Percentiles rank a stretch among this genome's conserved stretches.
Conservation (phyloP, 2,329 filamentous ascomycete genomes). For the Macroventuria anomochaeta region DNA sequence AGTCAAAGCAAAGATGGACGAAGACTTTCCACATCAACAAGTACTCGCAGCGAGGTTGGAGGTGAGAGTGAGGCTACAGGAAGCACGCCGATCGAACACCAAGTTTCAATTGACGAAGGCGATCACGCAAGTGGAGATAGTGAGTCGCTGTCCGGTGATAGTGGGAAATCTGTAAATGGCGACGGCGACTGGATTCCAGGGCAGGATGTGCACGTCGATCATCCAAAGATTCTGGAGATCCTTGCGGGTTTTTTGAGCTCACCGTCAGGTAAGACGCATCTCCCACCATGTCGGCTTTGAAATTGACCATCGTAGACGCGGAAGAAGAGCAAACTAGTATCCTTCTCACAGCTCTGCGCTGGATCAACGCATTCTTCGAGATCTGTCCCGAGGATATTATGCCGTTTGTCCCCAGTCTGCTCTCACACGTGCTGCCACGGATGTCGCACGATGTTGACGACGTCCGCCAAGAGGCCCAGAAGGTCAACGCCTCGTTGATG, state of each 20-base stretch:
- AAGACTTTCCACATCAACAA: conserved; percentile 72
- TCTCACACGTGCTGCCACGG: conserved; percentile 90
- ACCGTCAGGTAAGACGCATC: conserved; percentile 67
- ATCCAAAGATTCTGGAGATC: conserved; percentile 89
- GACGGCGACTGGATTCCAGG: conserved; percentile 98
- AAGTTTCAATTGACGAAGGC: conserved; percentile 57
- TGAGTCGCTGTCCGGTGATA: conserved; percentile 42
- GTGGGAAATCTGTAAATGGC: conserved; percentile 56
- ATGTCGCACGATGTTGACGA: conserved; percentile 91
- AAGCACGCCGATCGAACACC: conserved; percentile 48
- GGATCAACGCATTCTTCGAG: conserved; percentile 96
- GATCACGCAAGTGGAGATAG: conserved; percentile 53
- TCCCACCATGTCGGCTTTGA: background rate
- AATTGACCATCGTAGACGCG: conserved; percentile 47
- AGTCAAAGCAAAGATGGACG: conserved; percentile 69
- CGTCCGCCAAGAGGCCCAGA: conserved; percentile 84
- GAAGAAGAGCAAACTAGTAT: conserved; percentile 77
- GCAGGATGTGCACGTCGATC: conserved; percentile 94
- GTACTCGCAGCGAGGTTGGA: conserved; percentile 42
- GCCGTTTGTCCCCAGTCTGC: conserved; percentile 88
- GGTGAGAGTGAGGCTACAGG: conserved; percentile 65
- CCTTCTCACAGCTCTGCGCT: conserved; percentile 85
- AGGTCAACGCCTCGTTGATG: conserved; percentile 90
- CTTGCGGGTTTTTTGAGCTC: conserved; percentile 87
- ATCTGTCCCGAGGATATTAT: conserved; percentile 97